Evolutionary conservation across 108 stramenopile species (phyloP).

Genomic region (Nannochloropsis salina): DNA sequence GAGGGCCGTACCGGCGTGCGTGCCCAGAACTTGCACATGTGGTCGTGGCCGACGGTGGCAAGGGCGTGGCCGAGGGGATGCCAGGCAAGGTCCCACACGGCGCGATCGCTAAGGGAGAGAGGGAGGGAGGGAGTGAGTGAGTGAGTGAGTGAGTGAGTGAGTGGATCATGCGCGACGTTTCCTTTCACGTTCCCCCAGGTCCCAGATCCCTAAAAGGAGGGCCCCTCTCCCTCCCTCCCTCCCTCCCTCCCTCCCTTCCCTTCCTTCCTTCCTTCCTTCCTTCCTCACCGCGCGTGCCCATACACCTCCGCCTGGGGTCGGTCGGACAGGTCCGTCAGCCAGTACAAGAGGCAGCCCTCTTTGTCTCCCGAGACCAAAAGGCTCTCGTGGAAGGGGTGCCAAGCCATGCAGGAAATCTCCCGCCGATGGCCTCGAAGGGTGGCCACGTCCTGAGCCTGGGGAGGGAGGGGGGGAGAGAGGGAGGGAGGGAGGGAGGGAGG

Average conservation of each 20-base stretch:
- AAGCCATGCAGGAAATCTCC: slow-evolving; percentile 75
- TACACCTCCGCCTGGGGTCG: not conserved
- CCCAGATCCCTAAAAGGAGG: no score
- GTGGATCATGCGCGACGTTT: no score
- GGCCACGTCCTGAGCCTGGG: not conserved
- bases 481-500: not conserved
- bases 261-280: not conserved
- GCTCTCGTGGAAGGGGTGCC: slow-evolving; percentile 86
- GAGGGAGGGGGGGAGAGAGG: not conserved
- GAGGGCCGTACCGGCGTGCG: slow-evolving; percentile 73
- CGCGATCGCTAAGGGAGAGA: slow-evolving; percentile 16
- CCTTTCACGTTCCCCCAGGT: no score
- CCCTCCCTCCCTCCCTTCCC: not conserved
- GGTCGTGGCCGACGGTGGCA: slow-evolving; percentile 80
- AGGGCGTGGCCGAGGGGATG: slow-evolving; percentile 87
- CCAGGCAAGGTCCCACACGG: slow-evolving; percentile 93
- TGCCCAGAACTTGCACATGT: slow-evolving; percentile 86
- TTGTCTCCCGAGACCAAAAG: slow-evolving; percentile 88
- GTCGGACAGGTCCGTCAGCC: slow-evolving; percentile 56
- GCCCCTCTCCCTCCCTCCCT: not conserved
- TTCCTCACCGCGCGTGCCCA: not conserved
- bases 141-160: not conserved
- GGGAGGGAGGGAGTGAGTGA: not conserved
- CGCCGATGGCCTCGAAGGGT: slow-evolving; percentile 32
- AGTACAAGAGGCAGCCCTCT: slow-evolving; percentile 86